phyloP scores from a whole-genome alignment of 208 protist species.

The Crithidia thermophila region DNA sequence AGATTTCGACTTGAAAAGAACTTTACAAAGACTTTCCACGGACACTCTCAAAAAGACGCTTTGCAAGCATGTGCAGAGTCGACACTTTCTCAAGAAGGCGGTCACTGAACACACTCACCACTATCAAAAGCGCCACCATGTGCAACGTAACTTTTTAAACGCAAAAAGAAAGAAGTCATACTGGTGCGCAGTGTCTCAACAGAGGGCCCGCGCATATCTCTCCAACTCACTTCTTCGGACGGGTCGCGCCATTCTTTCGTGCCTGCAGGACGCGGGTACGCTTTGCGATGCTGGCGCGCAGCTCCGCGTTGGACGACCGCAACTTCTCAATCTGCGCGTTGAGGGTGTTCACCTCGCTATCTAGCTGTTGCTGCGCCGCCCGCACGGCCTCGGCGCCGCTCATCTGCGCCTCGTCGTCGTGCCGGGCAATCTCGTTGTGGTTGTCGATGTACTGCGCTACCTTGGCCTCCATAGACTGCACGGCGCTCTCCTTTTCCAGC shows the following conservation, averaged over 20 bases:
- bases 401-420: conserved; percentile 55
- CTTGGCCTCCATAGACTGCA: conserved; percentile 83
- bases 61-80: no score
- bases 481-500: conserved; percentile 85
- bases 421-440: conserved; percentile 53
- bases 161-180: no score
- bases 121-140: no score
- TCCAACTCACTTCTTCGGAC: conserved; percentile 6
- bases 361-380: conserved; percentile 10
- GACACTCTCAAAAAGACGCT: no score
- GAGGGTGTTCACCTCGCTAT: conserved; percentile 33
- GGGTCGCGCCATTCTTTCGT: background rate
- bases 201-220: background rate
- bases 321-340: conserved; percentile 49
- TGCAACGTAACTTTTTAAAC: no score
- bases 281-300: conserved; percentile 37
- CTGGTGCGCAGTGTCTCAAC: no score
- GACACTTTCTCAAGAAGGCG: no score
- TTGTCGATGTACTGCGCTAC: conserved; percentile 49
- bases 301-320: conserved; percentile 46
- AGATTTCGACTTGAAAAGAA: background rate
- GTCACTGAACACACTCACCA: no score
- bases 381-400: conserved; percentile 6
- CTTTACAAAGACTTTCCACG: no score
- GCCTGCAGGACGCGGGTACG: background rate